These are phyloP conservation scores for Yamadazyma insecticola DNA, from an alignment of 805 yeast genomes.

Conservation along the genomic window DNA sequence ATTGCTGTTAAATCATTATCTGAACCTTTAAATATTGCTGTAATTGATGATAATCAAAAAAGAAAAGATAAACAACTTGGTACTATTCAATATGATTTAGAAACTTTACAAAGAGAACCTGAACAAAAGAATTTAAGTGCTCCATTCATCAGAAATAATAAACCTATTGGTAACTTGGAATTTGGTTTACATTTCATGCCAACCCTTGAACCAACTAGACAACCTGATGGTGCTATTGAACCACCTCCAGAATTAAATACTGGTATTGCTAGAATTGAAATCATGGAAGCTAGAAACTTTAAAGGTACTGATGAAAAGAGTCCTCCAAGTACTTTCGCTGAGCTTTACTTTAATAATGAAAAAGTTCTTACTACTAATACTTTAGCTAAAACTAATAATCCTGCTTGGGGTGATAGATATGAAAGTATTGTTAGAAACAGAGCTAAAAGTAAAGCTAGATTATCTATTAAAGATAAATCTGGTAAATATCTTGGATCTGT, in stretches of 20 bases:
- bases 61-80: constrained; percentile 83
- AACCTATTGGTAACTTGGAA: constrained; percentile 68
- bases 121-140: constrained; percentile 46
- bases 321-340: constrained; percentile 59
- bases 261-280: constrained; percentile 75
- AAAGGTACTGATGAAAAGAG: constrained; percentile 40
- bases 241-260: constrained; percentile 90
- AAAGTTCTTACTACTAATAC: constrained; percentile 53
- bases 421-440: constrained; percentile 73
- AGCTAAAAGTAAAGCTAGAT: constrained; percentile 62
- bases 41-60: constrained; percentile 74
- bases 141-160: constrained; percentile 73
- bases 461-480: constrained; percentile 57
- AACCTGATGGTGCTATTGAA: constrained; percentile 76
- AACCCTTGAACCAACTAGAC: constrained; percentile 54
- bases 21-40: constrained; percentile 72
- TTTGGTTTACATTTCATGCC: constrained; percentile 77
- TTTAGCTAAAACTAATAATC: constrained; percentile 57
- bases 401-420: constrained; percentile 57
- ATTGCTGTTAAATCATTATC: constrained; percentile 69
- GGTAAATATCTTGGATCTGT: constrained; percentile 56
- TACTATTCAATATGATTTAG: constrained; percentile 67
- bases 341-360: constrained; percentile 62
- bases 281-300: constrained; percentile 59
- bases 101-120: constrained; percentile 51